phyloP scores from a whole-genome alignment of 257 asterid species.

The Linderniella brevidens region DNA sequence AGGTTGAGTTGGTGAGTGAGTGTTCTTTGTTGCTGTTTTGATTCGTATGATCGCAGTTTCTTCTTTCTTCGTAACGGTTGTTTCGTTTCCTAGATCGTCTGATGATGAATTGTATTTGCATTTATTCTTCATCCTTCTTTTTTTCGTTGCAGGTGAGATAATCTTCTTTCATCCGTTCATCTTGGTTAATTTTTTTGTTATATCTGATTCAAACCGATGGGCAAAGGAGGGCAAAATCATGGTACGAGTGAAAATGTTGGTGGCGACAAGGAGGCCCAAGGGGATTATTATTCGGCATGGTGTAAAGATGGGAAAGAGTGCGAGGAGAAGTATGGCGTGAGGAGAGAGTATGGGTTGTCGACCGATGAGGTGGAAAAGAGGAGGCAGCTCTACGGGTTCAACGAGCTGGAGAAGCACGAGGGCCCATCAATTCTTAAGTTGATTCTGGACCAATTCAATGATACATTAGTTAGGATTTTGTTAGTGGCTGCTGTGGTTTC shows the following conservation, averaged over 20 bases:
- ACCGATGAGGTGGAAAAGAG: constrained; percentile 43
- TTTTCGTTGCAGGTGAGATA: too few species aligned
- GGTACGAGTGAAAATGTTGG: constrained; percentile 35
- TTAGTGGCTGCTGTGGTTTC: constrained; percentile 88
- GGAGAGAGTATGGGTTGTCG: constrained; percentile 45
- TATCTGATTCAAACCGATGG: constrained; percentile 28
- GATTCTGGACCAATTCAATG: constrained; percentile 89
- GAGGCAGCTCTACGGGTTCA: constrained; percentile 68
- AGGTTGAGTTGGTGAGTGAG: too few species aligned
- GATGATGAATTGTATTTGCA: too few species aligned
- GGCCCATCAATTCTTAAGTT: constrained; percentile 69
- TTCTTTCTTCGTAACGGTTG: too few species aligned
- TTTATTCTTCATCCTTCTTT: too few species aligned
- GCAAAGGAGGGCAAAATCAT: constrained; percentile 63
- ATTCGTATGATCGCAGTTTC: too few species aligned
- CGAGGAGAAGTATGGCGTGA: constrained; percentile 49
- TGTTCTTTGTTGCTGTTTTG: too few species aligned
- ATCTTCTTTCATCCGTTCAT: too few species aligned
- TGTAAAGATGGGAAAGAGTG: constrained; percentile 67
- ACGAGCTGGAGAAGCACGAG: constrained; percentile 94
- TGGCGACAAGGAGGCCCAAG: constrained; percentile 11
- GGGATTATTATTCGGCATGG: constrained; percentile 53
- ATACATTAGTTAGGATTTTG: constrained; percentile 79
- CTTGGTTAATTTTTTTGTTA: too few species aligned
- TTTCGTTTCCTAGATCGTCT: too few species aligned